Base-by-base conservation (phyloP, 345 rosid genomes). In the Pugionium dolabratum region DNA sequence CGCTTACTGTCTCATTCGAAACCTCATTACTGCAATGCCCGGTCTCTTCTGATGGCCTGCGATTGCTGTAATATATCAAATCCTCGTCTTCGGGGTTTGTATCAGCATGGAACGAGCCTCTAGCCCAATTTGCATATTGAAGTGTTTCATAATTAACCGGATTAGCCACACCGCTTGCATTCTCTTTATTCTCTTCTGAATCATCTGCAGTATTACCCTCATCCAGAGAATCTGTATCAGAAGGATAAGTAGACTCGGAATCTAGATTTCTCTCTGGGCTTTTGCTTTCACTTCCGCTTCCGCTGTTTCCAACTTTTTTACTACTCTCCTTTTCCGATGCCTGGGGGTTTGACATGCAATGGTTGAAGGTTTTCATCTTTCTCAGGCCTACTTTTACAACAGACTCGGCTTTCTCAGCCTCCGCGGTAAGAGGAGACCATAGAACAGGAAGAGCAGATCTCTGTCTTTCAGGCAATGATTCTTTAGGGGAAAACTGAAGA, bases 301-400 rank as follows among this genome's bases (percentile, higher is more conserved):
- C 96, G 5, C 77, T 81, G 46, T 80, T 83, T 18, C 85, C 85
- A 9, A 54, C 73, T 11, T 11, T 64, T 26, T 31, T 56, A 67
- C 41, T 46, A 40, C 4, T 8, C 53, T 67, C 78, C n/a, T 55
- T 67, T 64, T 88, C 85, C 54, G 84, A 85, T 0, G 85, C 86
- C 75, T 79, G 84, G 50, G 85, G 79, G 30, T 63, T 76, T 10
- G 96, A 86, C 59, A 93, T 91, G 64, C 85, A 90, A 49, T 77
- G 82, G 0, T 89, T 90, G 58, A 90, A 86, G 4, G 86, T 78
- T 72, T 90, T 93, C 40, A 93, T 94, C 82, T 82, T 90, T 67
- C 92, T 83, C 42, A 93, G 81, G 51, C 98, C 92, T 10, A 90
- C 90, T 85, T 93, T 93, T 1, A 93, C 82, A 42, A 87, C 94